Evolutionary conservation across 306 rosid species (phyloP).

Genomic region (Pachyrhizus erosus): DNA sequence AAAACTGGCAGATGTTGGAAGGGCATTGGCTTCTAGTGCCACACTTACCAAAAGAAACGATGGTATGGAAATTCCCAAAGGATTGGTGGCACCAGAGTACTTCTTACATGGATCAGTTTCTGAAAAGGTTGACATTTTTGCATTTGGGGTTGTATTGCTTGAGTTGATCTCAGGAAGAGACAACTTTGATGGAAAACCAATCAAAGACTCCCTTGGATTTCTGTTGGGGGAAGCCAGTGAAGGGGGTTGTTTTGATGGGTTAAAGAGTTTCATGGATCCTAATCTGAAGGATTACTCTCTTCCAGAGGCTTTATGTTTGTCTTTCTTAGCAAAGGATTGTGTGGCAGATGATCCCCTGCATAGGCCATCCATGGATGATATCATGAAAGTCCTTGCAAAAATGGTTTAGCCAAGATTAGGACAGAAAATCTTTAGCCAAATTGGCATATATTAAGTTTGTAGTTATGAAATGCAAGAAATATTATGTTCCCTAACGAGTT

Average conservation of each 20-base stretch:
- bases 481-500: neutral
- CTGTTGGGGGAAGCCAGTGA: conserved; percentile 58
- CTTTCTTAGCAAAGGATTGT: conserved; percentile 71
- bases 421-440: neutral
- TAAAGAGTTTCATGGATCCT: conserved; percentile 69
- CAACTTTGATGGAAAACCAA: conserved; percentile 51
- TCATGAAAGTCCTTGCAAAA: conserved; percentile 68
- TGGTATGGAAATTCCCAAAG: conserved; percentile 13
- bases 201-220: conserved; percentile 58
- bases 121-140: conserved; percentile 68
- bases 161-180: conserved; percentile 71
- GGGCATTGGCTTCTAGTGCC: neutral
- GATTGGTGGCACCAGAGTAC: conserved; percentile 53
- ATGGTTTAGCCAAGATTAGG: conserved; percentile 47
- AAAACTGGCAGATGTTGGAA: conserved; percentile 63
- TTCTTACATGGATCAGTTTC: conserved; percentile 32
- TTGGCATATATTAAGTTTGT: conserved; percentile 16
- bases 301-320: conserved; percentile 64
- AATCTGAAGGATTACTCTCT: conserved; percentile 64
- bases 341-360: conserved; percentile 67
- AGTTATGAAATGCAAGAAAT: conserved; percentile 8
- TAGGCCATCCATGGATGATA: conserved; percentile 72
- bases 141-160: conserved; percentile 73
- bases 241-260: conserved; percentile 70
- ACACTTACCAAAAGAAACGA: conserved; percentile 32